Evolutionary conservation across 2,329 filamentous ascomycete species (phyloP).

Genomic region (Pseudovirgaria hyperparasitica): DNA sequence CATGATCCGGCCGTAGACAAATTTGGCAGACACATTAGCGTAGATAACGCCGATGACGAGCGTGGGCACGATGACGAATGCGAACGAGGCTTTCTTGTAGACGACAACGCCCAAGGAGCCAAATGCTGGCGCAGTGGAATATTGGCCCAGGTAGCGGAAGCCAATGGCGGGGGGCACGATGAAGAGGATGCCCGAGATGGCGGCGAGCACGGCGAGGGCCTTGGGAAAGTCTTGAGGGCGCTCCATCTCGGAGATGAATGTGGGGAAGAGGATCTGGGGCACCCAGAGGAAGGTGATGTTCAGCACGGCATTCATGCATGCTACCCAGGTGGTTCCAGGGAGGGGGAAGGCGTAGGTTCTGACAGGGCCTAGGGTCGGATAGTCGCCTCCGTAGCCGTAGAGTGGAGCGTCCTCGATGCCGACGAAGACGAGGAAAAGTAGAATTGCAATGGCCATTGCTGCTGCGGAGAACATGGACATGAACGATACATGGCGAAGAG

Average conservation of each 20-base stretch:
- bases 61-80: conserved; percentile 39
- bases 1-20: conserved; percentile 47
- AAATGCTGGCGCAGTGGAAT: conserved; percentile 37
- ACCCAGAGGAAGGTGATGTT: conserved; percentile 40
- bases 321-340: conserved; percentile 33
- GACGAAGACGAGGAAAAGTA: conserved; percentile 37
- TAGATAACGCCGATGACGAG: conserved; percentile 57
- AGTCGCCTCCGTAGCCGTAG: conserved; percentile 34
- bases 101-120: conserved; percentile 30
- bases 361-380: conserved; percentile 31
- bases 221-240: conserved; percentile 39
- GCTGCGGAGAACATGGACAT: conserved; percentile 39
- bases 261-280: conserved; percentile 39
- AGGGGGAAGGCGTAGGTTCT: conserved; percentile 36
- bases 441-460: conserved; percentile 36
- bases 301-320: conserved; percentile 36
- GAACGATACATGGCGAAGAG: conserved; percentile 35
- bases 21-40: conserved; percentile 50
- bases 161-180: conserved; percentile 37
- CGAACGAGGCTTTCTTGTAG: conserved; percentile 38
- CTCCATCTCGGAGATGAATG: conserved; percentile 40
- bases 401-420: conserved; percentile 33
- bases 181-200: conserved; percentile 34
- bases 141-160: conserved; percentile 37
- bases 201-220: conserved; percentile 32